Percentiles rank a stretch among this genome's conserved stretches.
phyloP scores from a whole-genome alignment of 495 filamentous ascomycete species.

The Neurospora sublineolata region DNA sequence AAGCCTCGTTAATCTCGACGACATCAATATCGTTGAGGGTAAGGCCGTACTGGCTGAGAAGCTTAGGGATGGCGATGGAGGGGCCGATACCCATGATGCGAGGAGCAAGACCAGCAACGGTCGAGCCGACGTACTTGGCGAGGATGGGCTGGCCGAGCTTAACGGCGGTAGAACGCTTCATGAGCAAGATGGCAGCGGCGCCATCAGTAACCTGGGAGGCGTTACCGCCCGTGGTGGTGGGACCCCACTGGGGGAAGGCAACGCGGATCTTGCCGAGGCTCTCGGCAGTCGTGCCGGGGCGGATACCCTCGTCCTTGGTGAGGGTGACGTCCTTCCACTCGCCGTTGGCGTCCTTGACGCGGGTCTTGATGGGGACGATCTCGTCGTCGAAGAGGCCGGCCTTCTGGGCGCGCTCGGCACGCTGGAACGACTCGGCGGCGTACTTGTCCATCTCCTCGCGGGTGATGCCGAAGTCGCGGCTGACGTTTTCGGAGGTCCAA shows the following conservation, averaged over 20 bases:
- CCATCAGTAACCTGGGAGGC: constrained; percentile 93
- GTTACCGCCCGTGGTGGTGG: constrained; percentile 87
- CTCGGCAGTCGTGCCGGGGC: constrained; percentile 81
- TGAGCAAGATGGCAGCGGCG: constrained; percentile 80
- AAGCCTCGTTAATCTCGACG: constrained; percentile 93
- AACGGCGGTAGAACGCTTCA: constrained; percentile 84
- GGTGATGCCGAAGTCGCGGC: constrained; percentile 72
- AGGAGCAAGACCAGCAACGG: constrained; percentile 78
- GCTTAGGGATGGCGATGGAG: constrained; percentile 86
- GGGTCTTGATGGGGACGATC: constrained; percentile 75
- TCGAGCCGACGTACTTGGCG: constrained; percentile 88
- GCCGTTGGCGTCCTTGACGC: constrained; percentile 73
- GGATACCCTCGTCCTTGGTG: constrained; percentile 76
- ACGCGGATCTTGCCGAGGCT: constrained; percentile 71
- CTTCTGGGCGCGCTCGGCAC: constrained; percentile 86
- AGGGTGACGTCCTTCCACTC: constrained; percentile 65
- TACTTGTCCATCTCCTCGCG: constrained; percentile 73
- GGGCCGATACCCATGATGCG: constrained; percentile 97
- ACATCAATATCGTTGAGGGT: constrained; percentile 76
- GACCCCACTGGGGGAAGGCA: constrained; percentile 83
- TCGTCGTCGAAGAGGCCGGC: constrained; percentile 90
- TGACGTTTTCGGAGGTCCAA: constrained; percentile 96
- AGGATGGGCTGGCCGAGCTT: constrained; percentile 84
- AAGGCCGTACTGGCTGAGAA: constrained; percentile 69
- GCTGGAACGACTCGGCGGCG: constrained; percentile 73